phyloP scores from a whole-genome alignment of 352 stramenopile genomes.

The Phytopythium boreale region DNA sequence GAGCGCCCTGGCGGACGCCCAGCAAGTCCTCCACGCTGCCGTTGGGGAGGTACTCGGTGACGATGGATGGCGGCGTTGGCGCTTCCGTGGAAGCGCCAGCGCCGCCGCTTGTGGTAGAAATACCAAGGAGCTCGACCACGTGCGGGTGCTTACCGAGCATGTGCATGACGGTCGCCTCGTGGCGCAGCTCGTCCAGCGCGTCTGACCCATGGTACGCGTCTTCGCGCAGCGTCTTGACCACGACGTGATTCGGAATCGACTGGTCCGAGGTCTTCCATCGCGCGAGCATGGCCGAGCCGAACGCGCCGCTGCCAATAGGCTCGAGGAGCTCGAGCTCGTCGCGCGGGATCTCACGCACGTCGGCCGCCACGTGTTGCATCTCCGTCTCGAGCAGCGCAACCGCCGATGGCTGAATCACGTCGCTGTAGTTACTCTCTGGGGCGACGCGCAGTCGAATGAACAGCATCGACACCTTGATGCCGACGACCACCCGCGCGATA shows the following conservation, averaged over 20 bases:
- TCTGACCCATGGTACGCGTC: conserved; percentile 43
- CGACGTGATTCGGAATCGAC: conserved; percentile 32
- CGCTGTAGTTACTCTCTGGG: conserved; percentile 8
- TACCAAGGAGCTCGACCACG: conserved; percentile 60
- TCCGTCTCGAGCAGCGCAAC: conserved; percentile 31
- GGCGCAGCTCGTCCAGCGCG: conserved; percentile 47
- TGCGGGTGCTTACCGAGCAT: conserved; percentile 73
- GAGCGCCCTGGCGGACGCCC: conserved; percentile 10
- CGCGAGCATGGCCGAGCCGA: conserved; percentile 66
- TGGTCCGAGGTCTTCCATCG: conserved; percentile 43
- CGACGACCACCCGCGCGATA: conserved; percentile 50
- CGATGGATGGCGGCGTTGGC: conserved; percentile 24
- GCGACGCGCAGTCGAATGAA: conserved; percentile 47
- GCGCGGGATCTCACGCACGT: conserved; percentile 45
- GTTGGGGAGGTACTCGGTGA: conserved; percentile 70
- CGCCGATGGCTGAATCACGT: conserved; percentile 7
- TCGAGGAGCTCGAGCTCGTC: conserved; percentile 47
- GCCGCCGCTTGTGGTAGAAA: conserved; percentile 20
- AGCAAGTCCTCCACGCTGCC: conserved; percentile 57
- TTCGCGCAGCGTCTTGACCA: conserved; percentile 58
- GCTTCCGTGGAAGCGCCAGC: neutral
- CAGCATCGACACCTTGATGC: conserved; percentile 59
- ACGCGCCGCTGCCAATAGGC: conserved; percentile 59
- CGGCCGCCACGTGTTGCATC: conserved; percentile 45
- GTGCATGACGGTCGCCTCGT: conserved; percentile 73